Evolutionary conservation across 495 filamentous ascomycete species (phyloP).

Genomic region (Penicillium simplicissimum): DNA sequence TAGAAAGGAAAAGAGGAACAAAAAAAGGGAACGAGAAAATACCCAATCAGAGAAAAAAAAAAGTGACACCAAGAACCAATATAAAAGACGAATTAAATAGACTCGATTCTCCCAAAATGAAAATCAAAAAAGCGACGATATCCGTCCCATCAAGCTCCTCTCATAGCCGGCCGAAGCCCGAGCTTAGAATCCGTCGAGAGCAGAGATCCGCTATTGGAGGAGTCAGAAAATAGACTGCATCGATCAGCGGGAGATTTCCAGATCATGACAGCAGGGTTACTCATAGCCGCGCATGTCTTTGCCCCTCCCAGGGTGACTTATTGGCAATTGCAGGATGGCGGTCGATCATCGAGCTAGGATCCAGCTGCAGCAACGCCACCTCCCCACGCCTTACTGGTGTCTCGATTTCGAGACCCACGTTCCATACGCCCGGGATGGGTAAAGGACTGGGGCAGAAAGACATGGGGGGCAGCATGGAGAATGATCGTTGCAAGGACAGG

Average conservation of each 20-base stretch:
- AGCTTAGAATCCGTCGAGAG: conserved; percentile 44
- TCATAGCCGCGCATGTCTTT: conserved; percentile 45
- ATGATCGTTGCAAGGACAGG: not conserved
- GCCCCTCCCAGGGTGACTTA: conserved; percentile 39
- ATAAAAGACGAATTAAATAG: not conserved
- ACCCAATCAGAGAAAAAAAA: not conserved
- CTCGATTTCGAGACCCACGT: conserved; percentile 20
- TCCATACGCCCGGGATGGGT: conserved; percentile 9
- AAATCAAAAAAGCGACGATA: conserved; percentile 24
- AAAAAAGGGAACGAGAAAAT: not conserved
- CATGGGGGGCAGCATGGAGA: not conserved
- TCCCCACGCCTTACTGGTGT: conserved; percentile 22
- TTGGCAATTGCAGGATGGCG: conserved; percentile 50
- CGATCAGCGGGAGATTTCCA: conserved; percentile 44
- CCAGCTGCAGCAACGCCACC: conserved; percentile 30
- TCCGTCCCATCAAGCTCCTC: conserved; percentile 31
- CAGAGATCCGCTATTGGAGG: conserved; percentile 43
- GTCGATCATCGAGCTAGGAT: conserved; percentile 47
- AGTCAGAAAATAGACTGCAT: conserved; percentile 48
- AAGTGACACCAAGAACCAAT: not conserved
- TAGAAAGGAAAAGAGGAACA: not conserved
- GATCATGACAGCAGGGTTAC: conserved; percentile 49
- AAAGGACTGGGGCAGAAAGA: not conserved
- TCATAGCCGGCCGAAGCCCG: conserved; percentile 26
- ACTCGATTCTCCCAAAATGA: not conserved